phyloP scores from a whole-genome alignment of 768 basidiomycete species.

The Agrocybe praecox region DNA sequence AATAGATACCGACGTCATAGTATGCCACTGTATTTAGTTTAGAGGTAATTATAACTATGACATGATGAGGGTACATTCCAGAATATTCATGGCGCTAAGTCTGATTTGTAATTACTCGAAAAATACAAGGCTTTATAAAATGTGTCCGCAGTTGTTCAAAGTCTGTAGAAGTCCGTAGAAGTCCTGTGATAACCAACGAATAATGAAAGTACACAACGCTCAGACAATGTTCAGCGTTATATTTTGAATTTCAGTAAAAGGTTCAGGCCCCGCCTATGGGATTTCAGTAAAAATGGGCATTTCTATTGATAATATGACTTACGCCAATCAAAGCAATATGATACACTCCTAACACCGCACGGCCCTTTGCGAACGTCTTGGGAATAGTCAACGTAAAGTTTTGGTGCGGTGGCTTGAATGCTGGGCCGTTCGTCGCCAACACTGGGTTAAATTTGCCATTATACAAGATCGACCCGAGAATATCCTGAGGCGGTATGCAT shows the following conservation, averaged over 20 bases:
- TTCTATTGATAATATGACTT: conserved; percentile 19
- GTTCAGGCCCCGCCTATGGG: conserved; percentile 31
- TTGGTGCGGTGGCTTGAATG: conserved; percentile 39
- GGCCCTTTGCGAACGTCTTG: conserved; percentile 21
- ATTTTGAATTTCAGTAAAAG: conserved; percentile 33
- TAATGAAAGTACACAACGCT: neutral
- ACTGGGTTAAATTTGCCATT: conserved; percentile 45
- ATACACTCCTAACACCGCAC: conserved; percentile 35
- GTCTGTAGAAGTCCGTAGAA: too few species aligned
- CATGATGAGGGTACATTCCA: too few species aligned
- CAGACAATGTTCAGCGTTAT: conserved; percentile 28
- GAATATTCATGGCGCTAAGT: too few species aligned
- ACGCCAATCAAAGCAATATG: conserved; percentile 44
- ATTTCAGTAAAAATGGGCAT: neutral
- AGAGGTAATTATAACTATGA: too few species aligned
- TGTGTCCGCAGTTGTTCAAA: too few species aligned
- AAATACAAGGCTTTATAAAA: too few species aligned
- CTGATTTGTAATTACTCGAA: too few species aligned
- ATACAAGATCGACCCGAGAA: conserved; percentile 48
- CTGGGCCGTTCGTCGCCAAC: conserved; percentile 21
- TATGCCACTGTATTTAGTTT: too few species aligned
- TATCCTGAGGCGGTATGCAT: conserved; percentile 23
- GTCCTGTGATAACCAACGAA: too few species aligned
- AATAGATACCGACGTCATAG: too few species aligned
- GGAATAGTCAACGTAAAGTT: conserved; percentile 49